Percentiles rank a stretch among this genome's conserved stretches.
Conservation (phyloP, 352 stramenopile species). For the Globisporangium cederbergense region DNA sequence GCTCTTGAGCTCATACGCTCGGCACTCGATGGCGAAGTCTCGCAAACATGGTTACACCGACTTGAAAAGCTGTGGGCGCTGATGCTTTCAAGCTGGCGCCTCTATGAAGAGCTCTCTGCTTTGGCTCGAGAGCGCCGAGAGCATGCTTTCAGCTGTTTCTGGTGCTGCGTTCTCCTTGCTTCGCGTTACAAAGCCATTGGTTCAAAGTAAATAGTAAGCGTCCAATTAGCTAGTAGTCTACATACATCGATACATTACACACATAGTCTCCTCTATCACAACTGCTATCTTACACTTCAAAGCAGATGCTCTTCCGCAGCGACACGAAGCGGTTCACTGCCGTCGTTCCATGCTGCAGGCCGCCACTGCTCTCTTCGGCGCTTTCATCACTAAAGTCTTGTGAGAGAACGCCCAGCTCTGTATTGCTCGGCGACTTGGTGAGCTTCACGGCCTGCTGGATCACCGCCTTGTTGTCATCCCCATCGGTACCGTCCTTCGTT, state of each 20-base stretch:
- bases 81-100: background rate
- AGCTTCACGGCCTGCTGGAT: conserved; percentile 13
- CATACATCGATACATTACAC: background rate
- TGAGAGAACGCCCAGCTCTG: background rate
- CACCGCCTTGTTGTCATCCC: conserved; percentile 22
- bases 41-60: background rate
- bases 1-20: too few relatives aligned
- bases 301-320: conserved; percentile 28
- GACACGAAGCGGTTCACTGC: conserved; percentile 1
- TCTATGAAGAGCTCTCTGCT: background rate
- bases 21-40: too few relatives aligned
- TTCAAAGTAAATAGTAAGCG: background rate
- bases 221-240: too few relatives aligned
- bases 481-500: conserved; percentile 9
- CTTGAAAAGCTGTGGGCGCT: background rate
- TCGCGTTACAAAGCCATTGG: too few relatives aligned
- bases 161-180: too few relatives aligned
- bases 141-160: too few relatives aligned
- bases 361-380: background rate
- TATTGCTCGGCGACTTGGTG: background rate
- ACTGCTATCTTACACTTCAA: conserved; percentile 30
- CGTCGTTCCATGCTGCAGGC: background rate
- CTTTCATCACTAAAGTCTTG: background rate
- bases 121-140: background rate
- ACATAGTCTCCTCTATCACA: background rate